Evolutionary conservation across 2,329 filamentous ascomycete species (phyloP).

Genomic region (Diaporthe sp.): DNA sequence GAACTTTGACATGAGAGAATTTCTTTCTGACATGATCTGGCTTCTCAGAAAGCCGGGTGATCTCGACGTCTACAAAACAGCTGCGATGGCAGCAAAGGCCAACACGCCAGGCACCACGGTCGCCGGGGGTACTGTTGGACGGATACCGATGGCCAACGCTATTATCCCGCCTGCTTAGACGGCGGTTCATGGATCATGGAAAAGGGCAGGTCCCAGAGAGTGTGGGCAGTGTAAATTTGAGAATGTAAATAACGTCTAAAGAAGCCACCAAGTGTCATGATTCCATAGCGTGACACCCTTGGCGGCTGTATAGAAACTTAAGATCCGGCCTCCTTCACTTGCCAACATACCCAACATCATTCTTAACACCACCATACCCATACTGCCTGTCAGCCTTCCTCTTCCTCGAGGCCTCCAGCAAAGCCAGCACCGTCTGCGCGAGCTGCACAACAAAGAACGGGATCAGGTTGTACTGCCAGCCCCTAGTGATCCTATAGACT

Average conservation of each 20-base stretch:
- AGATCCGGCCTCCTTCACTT: not conserved
- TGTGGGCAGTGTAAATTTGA: not conserved
- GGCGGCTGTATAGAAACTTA: not conserved
- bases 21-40: not conserved
- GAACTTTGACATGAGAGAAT: not conserved
- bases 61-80: slow-evolving; percentile 21
- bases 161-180: slow-evolving; percentile 10
- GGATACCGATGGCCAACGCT: slow-evolving; percentile 17
- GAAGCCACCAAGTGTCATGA: no score
- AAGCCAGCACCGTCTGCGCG: slow-evolving; percentile 32
- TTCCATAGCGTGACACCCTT: no score
- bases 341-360: not conserved
- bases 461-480: slow-evolving; percentile 41
- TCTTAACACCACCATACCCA: not conserved
- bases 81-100: not conserved
- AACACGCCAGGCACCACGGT: not conserved
- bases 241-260: not conserved
- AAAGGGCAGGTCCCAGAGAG: slow-evolving; percentile 8
- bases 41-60: slow-evolving; percentile 5
- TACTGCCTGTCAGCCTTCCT: slow-evolving; percentile 15
- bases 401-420: slow-evolving; percentile 32
- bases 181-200: not conserved
- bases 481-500: slow-evolving; percentile 27
- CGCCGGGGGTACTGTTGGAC: not conserved
- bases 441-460: slow-evolving; percentile 39